A percentile compares a stretch with the other conserved stretches of the same genome.
Evolutionary conservation across 805 yeast genomes (phyloP).

Genomic region (Maudiozyma serrabonitensis): DNA sequence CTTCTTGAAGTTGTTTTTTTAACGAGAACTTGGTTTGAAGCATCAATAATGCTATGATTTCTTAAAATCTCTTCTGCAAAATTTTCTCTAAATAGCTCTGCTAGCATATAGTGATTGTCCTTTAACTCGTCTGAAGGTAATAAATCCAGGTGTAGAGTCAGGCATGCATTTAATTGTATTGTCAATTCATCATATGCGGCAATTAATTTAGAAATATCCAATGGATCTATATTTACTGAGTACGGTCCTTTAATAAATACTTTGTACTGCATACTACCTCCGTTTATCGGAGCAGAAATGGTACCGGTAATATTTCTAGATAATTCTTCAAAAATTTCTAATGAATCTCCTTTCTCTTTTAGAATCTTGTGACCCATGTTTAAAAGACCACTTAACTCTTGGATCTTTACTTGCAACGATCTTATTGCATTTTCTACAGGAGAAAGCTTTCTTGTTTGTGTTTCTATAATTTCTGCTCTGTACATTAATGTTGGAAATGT

Average conservation of each 20-base stretch:
- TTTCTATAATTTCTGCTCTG: constrained; percentile 56
- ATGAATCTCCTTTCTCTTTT: constrained; percentile 40
- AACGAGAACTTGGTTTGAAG: constrained; percentile 4
- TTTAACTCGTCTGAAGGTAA: constrained; percentile 43
- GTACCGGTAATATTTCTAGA: constrained; percentile 73
- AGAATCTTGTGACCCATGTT: constrained; percentile 44
- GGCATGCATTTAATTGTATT: constrained; percentile 51
- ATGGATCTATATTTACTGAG: constrained; percentile 26
- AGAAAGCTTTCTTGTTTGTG: constrained; percentile 48
- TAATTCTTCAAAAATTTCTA: constrained; percentile 48
- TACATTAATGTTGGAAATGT: constrained; percentile 86
- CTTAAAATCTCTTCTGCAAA: constrained; percentile 53
- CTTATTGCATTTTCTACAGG: constrained; percentile 78
- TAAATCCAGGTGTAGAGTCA: constrained; percentile 58
- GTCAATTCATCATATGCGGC: constrained; percentile 60
- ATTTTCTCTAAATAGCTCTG: constrained; percentile 53
- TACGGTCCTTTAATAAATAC: constrained; percentile 40
- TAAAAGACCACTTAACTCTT: constrained; percentile 63
- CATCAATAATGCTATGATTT: constrained; percentile 17
- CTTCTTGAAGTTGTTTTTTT: not conserved
- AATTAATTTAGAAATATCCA: constrained; percentile 24
- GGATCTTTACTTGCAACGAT: constrained; percentile 54
- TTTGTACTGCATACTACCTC: constrained; percentile 80
- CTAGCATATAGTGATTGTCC: constrained; percentile 58
- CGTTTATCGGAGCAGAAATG: constrained; percentile 86